Percentiles rank a stretch among this genome's conserved stretches.
These are phyloP conservation scores for Monilinia vaccinii-corymbosi DNA, from an alignment of 2,329 filamentous ascomycete species.

Conservation along the genomic window DNA sequence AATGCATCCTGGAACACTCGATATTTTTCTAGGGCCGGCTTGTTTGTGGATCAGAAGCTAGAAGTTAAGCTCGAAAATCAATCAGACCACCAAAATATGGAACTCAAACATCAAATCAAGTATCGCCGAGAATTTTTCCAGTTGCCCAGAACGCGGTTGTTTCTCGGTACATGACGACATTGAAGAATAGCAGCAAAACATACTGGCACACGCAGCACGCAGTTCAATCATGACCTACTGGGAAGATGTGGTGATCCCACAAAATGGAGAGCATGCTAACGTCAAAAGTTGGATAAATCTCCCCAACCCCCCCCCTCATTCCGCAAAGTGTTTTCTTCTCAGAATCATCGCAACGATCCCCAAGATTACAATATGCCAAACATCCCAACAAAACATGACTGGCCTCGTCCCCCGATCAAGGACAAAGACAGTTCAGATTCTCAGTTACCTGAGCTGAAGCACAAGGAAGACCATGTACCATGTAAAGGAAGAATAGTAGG, in stretches of 20 bases:
- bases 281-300: constrained; percentile 11
- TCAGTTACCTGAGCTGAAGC: constrained; percentile 10
- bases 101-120: constrained; percentile 2
- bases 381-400: not conserved
- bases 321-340: not conserved
- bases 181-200: constrained; percentile 5
- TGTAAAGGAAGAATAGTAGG: constrained; percentile 32
- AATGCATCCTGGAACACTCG: not conserved
- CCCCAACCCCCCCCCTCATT: constrained; percentile 1
- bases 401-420: not conserved
- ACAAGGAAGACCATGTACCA: constrained; percentile 15
- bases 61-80: not conserved
- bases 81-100: constrained; percentile 9
- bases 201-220: not conserved
- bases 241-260: constrained; percentile 2
- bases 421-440: not conserved
- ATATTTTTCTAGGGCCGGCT: constrained; percentile 5
- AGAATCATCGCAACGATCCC: not conserved
- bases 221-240: not conserved
- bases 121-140: constrained; percentile 14
- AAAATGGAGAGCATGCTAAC: not conserved
- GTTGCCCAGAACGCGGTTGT: constrained; percentile 13
- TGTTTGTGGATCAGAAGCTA: constrained; percentile 6
- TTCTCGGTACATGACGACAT: constrained; percentile 21
- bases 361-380: not conserved